Base-by-base conservation (phyloP, 441 rosid species). In the Flueggea neowawraea region DNA sequence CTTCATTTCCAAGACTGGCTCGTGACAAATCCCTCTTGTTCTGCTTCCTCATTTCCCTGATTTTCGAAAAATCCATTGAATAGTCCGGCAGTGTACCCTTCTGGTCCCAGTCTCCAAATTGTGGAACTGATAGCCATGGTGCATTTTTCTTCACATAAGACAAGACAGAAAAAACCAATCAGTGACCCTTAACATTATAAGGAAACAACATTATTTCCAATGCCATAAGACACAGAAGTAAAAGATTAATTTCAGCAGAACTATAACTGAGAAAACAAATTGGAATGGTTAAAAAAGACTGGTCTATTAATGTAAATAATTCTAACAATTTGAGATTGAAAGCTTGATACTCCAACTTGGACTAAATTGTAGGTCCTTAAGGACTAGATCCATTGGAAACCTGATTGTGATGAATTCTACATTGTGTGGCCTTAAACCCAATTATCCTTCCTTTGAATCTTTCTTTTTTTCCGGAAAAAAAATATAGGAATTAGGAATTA, bases 51-150 rank as follows among this genome's bases (percentile, higher is more conserved):
- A 74, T 91, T 71, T 94, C 98, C 75, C 98, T 82, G 61, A 94
- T 87, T 75, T 94, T 94, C 10, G 97, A 66, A 84, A 94, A 94
- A 66, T 94, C 91, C 60, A 94, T 45, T 0, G 96, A 94, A 78
- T 94, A 91, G 66, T 91, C 99, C 3, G 96, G 97, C 65, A 89
- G 33, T 64, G 73, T 78, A 49, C 99, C 97, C 78, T 90, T 90
- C 73, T 86, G 90, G 55, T 94, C 97, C 95, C 99, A 94, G 57
- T 89, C 96, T 57, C 97, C 99, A 73, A 94, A 94, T 55, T 89
- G 94, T 22, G 99, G 99, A 52, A 94, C 97, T 52, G 97, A 87
- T 64, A 94, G 75, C 99, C 99, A 91, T 43, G 91, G 89, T 15
- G 80, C 78, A 59, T 69, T 84, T 80, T 80, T 91, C 89, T 81